Evolutionary conservation across 2,329 filamentous ascomycete genomes (phyloP).

Genomic region (Aphanocladium album): DNA sequence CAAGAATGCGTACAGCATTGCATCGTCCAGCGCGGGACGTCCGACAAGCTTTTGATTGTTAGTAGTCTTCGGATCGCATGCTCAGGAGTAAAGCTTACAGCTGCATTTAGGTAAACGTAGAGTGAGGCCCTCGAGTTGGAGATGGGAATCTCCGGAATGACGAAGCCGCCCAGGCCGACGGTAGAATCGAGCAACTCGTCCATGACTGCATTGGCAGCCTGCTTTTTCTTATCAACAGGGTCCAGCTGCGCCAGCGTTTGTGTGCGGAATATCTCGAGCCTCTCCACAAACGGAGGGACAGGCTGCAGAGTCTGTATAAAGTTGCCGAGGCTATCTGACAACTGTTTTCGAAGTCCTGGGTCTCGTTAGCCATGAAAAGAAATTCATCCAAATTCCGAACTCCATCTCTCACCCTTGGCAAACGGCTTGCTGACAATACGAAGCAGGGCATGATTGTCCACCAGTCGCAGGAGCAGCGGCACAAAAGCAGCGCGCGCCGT

Average conservation of each 20-base stretch:
- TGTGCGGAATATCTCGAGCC: slow-evolving; percentile 53
- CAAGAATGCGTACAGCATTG: slow-evolving; percentile 70
- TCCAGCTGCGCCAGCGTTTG: slow-evolving; percentile 53
- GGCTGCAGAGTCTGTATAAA: slow-evolving; percentile 56
- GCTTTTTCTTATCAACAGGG: slow-evolving; percentile 48
- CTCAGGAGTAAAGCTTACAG: slow-evolving; percentile 48
- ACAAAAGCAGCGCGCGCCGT: slow-evolving; percentile 58
- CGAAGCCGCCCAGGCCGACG: slow-evolving; percentile 50
- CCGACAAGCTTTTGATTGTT: slow-evolving; percentile 61
- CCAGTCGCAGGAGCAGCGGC: slow-evolving; percentile 55
- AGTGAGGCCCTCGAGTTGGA: slow-evolving; percentile 75
- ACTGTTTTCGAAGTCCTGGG: slow-evolving; percentile 41
- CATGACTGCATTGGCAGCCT: slow-evolving; percentile 43
- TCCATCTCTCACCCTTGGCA: slow-evolving; percentile 43
- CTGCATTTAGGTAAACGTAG: slow-evolving; percentile 79
- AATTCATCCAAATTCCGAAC: not conserved
- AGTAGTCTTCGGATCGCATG: too few species aligned
- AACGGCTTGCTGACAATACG: slow-evolving; percentile 46
- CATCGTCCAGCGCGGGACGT: slow-evolving; percentile 78
- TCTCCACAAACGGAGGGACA: slow-evolving; percentile 47
- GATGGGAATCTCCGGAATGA: slow-evolving; percentile 60
- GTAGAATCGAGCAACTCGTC: slow-evolving; percentile 54
- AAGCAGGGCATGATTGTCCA: slow-evolving; percentile 54
- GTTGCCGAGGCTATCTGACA: slow-evolving; percentile 45
- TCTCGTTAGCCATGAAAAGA: not conserved